Evolutionary conservation across 768 basidiomycete species (phyloP).

Genomic region (Mycena albidolilacea): DNA sequence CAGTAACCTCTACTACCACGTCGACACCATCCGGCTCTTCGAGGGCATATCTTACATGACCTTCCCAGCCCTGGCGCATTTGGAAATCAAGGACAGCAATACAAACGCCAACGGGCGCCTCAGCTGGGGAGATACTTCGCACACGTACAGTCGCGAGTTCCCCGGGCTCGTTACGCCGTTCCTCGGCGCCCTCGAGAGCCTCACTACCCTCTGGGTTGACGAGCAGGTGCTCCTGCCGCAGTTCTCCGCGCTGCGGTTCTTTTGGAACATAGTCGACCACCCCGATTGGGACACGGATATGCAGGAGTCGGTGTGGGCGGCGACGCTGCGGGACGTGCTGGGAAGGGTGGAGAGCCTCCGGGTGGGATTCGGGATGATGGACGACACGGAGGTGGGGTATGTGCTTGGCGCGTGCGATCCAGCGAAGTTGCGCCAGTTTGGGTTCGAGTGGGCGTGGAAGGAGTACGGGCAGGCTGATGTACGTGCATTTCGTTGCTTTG

Average conservation of each 20-base stretch:
- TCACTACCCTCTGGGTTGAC: constrained; percentile 42
- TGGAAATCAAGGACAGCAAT: constrained; percentile 40
- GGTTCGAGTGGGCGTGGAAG: constrained; percentile 32
- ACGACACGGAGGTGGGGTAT: too few species aligned
- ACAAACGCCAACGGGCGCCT: neutral
- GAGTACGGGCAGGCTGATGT: constrained; percentile 21
- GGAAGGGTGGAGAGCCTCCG: too few species aligned
- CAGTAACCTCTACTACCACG: neutral
- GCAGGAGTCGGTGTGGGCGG: too few species aligned
- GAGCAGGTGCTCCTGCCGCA: constrained; percentile 23
- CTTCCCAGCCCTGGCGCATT: constrained; percentile 28
- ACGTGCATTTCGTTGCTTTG: neutral
- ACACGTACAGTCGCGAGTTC: constrained; percentile 27
- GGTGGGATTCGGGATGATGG: too few species aligned
- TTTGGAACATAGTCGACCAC: too few species aligned
- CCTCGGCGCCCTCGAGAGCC: constrained; percentile 30
- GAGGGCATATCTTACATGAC: constrained; percentile 29
- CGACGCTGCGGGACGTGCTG: too few species aligned
- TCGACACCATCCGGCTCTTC: constrained; percentile 35
- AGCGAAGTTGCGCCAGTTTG: constrained; percentile 13
- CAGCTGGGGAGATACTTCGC: constrained; percentile 23
- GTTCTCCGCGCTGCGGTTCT: too few species aligned
- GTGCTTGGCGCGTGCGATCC: constrained; percentile 4
- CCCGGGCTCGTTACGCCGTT: constrained; percentile 3
- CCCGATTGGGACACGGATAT: too few species aligned